Base-by-base conservation (phyloP, 2,329 filamentous ascomycete species). In the Talaromyces funiculosus region DNA sequence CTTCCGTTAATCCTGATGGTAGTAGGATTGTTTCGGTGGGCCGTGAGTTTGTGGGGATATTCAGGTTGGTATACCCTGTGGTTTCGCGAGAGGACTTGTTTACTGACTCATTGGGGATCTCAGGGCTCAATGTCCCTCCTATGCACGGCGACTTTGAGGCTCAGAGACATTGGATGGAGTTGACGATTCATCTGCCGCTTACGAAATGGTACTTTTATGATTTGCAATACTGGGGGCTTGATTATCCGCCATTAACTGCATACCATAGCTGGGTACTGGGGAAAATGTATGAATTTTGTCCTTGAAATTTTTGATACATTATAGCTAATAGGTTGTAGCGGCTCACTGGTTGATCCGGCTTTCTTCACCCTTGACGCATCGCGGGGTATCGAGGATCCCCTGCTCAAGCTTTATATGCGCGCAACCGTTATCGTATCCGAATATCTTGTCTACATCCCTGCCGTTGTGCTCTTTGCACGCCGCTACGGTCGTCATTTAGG, bases 201-300 rank as follows among this genome's bases (percentile, higher is more conserved):
- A 94, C 91, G 10, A 89, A 94, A 74, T 99, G 95, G 94, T 99
- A 99, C 75, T 96, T 96, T 71, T 91, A 99, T 74, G 92, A 99
- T 72, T 80, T 97, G 47, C 83, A 93, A 70, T 99, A 93, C 88
- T 99, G 94, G 94, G 95, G 95, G 0, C 82, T 99, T 66, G 94
- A 99, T 77, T 99, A 99, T 74, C 94, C 94, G 60, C 94, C 94
- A 57, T 83, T 99, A 77, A 99, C 94, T 57, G 95, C 94, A 56
- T 99, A 99, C 77, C 94, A 99, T 76, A 97, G 92, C 79, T 97
- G 92, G 93, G 71, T 94, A n/a, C 79, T 95, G 63, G 94, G 94
- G 64, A 89, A 88, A 75, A 84, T 97, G 80, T 86, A 77, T 65
- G 82, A 72, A 7, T n/a, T 2, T 33, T 20, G 4, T 14, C 29